Evolutionary conservation across 345 rosid genomes (phyloP), one percentile per base, ranked within the genome.

Genomic region (Balakata baccata): DNA sequence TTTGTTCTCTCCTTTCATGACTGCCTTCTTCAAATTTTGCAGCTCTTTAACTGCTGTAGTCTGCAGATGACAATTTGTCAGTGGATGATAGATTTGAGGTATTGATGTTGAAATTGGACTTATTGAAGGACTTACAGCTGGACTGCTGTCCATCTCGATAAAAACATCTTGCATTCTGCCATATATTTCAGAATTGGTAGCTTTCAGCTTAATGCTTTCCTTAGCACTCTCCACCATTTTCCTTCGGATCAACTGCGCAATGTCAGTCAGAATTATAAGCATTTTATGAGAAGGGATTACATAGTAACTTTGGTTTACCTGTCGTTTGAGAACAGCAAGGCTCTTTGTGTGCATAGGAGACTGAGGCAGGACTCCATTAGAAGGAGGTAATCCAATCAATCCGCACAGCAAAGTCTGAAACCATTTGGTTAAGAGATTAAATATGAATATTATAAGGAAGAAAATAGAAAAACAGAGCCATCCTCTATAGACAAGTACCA

Each of bases 341-440:
- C 98, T 92, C 78, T 92, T 92, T 11, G 95, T 86, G 75, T 93
- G 98, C 98, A 91, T 91, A 9, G 98, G 98, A 72, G 97, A 89
- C 66, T 93, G 97, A n/a, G 97, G 98, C 3, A 93, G 87, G 74
- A 93, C 97, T 41, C 98, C 94, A 47, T 93, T 91, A 2, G 92
- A 87, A 62, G 98, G 97, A 66, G 96, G 97, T 39, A 93, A 82
- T 5, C 97, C 94, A 14, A 90, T 52, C 78, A 93, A 75, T 64
- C 98, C 98, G 72, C 98, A 93, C 50, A 93, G 82, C 78, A 93
- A 75, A 38, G 94, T 88, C 98, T 93, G 85, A 41, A 68, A 65
- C 67, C 73, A 66, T 17, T 41, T 22, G 29, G 17, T 47, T 59
- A 22, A 41, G 47, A 6, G 12, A 69, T 23, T 29, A 46, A 69